phyloP scores from a whole-genome alignment of 2,329 filamentous ascomycete genomes.

The Tolypocladium paradoxum region DNA sequence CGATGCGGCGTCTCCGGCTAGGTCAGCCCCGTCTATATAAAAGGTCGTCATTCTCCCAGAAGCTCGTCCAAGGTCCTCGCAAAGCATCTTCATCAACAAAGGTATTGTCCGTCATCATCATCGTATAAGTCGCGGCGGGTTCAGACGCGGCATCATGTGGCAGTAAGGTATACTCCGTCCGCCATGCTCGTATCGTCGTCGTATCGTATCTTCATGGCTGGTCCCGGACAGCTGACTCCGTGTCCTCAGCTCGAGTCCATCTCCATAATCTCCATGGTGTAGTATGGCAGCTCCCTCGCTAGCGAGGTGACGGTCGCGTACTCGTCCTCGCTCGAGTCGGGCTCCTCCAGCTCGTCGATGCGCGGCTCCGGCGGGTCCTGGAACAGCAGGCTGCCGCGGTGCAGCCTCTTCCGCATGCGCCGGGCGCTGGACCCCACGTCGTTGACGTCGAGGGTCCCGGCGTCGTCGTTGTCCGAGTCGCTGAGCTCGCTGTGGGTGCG shows the following conservation, averaged over 20 bases:
- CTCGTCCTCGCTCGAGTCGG: constrained; percentile 36
- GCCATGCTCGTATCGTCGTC: constrained; percentile 10
- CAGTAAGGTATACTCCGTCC: background rate
- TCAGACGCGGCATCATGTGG: background rate
- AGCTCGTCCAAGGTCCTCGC: background rate
- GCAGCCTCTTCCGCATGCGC: constrained; percentile 34
- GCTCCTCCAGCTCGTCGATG: constrained; percentile 44
- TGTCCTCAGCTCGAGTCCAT: constrained; percentile 22
- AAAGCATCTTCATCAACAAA: background rate
- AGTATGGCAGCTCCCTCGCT: constrained; percentile 39
- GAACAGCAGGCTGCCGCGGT: constrained; percentile 36
- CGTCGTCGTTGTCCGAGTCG: constrained; percentile 34
- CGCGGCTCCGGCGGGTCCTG: constrained; percentile 37
- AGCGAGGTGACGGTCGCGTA: constrained; percentile 28
- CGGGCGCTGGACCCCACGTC: constrained; percentile 36
- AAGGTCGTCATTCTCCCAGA: background rate
- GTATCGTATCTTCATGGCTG: constrained; percentile 2
- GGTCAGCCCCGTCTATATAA: background rate
- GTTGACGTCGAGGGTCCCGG: constrained; percentile 27
- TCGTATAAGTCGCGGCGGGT: background rate
- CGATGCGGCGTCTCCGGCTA: background rate
- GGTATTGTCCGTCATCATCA: background rate
- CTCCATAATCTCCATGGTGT: constrained; percentile 39
- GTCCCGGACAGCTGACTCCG: background rate
- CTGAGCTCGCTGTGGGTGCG: constrained; percentile 43